Conservation (phyloP, 1,284 basidiomycete species). For the Ustilago trichophora region DNA sequence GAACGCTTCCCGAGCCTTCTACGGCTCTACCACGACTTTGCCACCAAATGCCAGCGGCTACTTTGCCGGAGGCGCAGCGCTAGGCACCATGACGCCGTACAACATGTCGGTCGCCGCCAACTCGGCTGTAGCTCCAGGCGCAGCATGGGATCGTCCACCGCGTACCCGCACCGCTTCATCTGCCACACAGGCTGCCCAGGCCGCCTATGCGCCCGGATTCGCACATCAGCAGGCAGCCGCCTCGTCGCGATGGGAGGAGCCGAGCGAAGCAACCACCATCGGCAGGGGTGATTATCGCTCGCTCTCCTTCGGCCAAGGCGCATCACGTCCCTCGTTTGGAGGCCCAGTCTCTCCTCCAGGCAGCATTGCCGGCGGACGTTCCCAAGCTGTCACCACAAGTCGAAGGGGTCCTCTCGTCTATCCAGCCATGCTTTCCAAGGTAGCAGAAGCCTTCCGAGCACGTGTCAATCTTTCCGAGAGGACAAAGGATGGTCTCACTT, state of each 20-base stretch:
- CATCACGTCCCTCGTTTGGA: conserved; percentile 25
- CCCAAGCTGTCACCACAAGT: conserved; percentile 5
- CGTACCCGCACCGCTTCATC: conserved; percentile 52
- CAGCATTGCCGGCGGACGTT: conserved; percentile 26
- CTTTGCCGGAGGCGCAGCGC: conserved; percentile 20
- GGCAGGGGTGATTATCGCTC: conserved; percentile 42
- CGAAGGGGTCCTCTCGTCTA: conserved; percentile 74
- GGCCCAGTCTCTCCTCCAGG: conserved; percentile 35
- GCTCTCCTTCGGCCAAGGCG: conserved; percentile 40
- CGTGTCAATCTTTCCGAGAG: conserved; percentile 81
- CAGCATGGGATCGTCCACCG: conserved; percentile 42
- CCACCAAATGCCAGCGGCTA: conserved; percentile 37
- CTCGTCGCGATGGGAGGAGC: conserved; percentile 21
- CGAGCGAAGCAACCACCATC: conserved; percentile 24
- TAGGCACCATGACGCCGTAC: conserved; percentile 33
- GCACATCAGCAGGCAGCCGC: conserved; percentile 24
- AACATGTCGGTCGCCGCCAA: conserved; percentile 27
- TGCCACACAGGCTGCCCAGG: conserved; percentile 56
- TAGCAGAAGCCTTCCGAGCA: conserved; percentile 90
- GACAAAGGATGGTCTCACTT: conserved; percentile 92
- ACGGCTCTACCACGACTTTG: conserved; percentile 34
- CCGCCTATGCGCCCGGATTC: conserved; percentile 42
- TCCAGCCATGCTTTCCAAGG: conserved; percentile 90
- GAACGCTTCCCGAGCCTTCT: conserved; percentile 42
- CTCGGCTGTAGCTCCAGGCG: conserved; percentile 1